These are phyloP conservation scores for Moricandia arvensis DNA, from an alignment of 345 rosid genomes.

Conservation along the genomic window DNA sequence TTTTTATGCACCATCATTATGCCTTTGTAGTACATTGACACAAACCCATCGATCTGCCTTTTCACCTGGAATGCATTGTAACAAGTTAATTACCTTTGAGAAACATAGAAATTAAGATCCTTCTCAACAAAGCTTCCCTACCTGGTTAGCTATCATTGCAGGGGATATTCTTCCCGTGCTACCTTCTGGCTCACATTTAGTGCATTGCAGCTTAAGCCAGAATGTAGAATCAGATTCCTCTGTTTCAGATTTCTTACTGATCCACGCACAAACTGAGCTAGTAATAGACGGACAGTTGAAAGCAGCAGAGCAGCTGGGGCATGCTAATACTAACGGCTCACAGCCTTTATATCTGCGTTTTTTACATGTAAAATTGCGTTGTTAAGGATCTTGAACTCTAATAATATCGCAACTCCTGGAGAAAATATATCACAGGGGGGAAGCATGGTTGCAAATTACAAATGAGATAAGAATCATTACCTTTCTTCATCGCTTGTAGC, in stretches of 20 bases:
- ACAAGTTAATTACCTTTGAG: not conserved
- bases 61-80: conserved; percentile 64
- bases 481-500: conserved; percentile 74
- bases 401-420: not conserved
- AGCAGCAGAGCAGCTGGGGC: conserved; percentile 79
- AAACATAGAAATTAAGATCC: not conserved
- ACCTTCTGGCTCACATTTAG: conserved; percentile 71
- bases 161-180: conserved; percentile 65
- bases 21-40: conserved; percentile 80
- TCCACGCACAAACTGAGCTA: conserved; percentile 46
- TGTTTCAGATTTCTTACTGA: conserved; percentile 44
- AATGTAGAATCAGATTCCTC: conserved; percentile 51
- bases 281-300: conserved; percentile 73
- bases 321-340: conserved; percentile 70
- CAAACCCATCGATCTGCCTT: conserved; percentile 70
- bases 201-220: conserved; percentile 73
- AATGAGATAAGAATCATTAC: conserved; percentile 40
- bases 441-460: conserved; percentile 7
- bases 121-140: conserved; percentile 23
- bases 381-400: not conserved
- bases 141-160: conserved; percentile 88
- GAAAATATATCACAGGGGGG: not conserved
- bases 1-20: conserved; percentile 67
- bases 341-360: conserved; percentile 69
- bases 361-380: not conserved